Percentiles rank a stretch among this genome's conserved stretches.
Evolutionary conservation across 352 stramenopile species (phyloP).

Genomic region (Globisporangium splendens): DNA sequence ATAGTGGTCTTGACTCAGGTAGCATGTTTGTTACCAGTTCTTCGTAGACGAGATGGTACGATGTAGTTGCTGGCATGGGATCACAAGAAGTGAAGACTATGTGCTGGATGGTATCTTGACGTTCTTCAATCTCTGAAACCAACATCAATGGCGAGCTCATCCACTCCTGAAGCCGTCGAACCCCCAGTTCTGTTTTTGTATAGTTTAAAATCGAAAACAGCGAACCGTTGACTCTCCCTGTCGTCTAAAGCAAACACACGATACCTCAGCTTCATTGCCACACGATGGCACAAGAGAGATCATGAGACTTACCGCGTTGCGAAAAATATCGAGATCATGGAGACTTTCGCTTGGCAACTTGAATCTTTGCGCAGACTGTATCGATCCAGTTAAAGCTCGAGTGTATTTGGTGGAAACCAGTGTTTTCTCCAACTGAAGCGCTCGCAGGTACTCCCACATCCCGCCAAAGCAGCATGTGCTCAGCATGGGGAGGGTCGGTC

Average conservation of each 20-base stretch:
- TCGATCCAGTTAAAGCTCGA: slow-evolving; percentile 8
- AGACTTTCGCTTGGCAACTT: slow-evolving; percentile 22
- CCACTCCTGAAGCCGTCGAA: slow-evolving; percentile 27
- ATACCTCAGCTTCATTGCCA: not conserved
- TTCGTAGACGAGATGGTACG: slow-evolving; percentile 29
- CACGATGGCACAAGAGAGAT: not conserved
- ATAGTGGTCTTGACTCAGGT: not conserved
- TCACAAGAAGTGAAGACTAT: slow-evolving; percentile 17
- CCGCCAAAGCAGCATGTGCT: slow-evolving; percentile 29
- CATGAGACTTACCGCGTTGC: slow-evolving; percentile 26
- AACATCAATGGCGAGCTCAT: slow-evolving; percentile 22
- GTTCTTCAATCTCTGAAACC: slow-evolving; percentile 19
- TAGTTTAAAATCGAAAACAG: slow-evolving; percentile 34
- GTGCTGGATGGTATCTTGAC: slow-evolving; percentile 21
- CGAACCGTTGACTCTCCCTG: slow-evolving; percentile 18
- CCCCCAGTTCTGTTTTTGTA: slow-evolving; percentile 29
- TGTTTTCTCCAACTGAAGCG: slow-evolving; percentile 20
- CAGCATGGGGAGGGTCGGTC: slow-evolving; percentile 19
- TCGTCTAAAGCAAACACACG: slow-evolving; percentile 17
- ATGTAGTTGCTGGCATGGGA: slow-evolving; percentile 4
- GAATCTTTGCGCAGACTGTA: slow-evolving; percentile 12
- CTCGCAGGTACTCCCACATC: slow-evolving; percentile 27
- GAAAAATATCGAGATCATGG: slow-evolving; percentile 34
- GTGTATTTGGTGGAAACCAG: slow-evolving; percentile 26
- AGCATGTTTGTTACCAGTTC: slow-evolving; percentile 15